Conservation (phyloP, 129 eudicot genomes). For the Smallanthus sonchifolius region DNA sequence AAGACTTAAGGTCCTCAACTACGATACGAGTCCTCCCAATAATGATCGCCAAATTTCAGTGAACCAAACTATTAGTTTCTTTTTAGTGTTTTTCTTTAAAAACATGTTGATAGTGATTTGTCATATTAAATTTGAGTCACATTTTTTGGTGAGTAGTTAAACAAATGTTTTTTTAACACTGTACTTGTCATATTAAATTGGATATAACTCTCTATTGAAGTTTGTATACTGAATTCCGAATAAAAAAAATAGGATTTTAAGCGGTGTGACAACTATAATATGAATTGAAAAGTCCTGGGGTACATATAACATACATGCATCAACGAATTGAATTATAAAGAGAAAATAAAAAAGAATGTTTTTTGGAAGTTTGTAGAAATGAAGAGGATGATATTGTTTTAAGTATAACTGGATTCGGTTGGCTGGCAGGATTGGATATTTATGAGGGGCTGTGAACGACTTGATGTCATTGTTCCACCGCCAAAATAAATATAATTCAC, state of each 20-base stretch:
- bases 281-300: neutral
- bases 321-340: neutral
- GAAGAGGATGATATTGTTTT: neutral
- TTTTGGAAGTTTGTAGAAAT: conserved; percentile 10
- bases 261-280: neutral
- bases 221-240: too few relatives aligned
- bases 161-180: neutral
- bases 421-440: conserved; percentile 13
- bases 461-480: conserved; percentile 12
- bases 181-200: neutral
- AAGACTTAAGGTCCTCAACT: too few relatives aligned
- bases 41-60: neutral
- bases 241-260: too few relatives aligned
- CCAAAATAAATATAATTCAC: too few relatives aligned
- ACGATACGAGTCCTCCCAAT: neutral
- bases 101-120: neutral
- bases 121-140: neutral
- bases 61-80: neutral
- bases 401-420: conserved; percentile 12
- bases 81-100: neutral
- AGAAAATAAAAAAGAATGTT: neutral
- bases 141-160: neutral
- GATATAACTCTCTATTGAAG: neutral
- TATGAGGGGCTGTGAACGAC: conserved; percentile 22
- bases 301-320: neutral